phyloP scores from a whole-genome alignment of 495 filamentous ascomycete genomes.

The Podospora pseudocomata region DNA sequence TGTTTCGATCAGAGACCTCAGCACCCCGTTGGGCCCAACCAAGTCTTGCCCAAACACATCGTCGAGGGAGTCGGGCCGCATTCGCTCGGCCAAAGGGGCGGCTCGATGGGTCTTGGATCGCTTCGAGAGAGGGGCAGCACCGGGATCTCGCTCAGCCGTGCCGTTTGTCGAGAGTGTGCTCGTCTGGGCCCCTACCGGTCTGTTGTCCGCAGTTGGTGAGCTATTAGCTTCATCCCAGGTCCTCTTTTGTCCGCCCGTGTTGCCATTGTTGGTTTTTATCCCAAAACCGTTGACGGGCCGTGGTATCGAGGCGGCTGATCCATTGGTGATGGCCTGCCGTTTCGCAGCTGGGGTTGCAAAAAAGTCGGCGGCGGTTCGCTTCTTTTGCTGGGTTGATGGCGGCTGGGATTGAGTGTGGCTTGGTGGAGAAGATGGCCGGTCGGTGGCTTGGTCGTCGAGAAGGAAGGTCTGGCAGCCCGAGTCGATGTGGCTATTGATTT shows the following conservation, averaged over 20 bases:
- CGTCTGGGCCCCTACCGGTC: not conserved
- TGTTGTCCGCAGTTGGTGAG: not conserved
- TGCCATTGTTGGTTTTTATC: not conserved
- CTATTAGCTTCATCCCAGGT: conserved; percentile 40
- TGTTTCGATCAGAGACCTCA: conserved; percentile 85
- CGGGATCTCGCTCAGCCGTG: not conserved
- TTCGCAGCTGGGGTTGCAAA: conserved; percentile 70
- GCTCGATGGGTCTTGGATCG: conserved; percentile 63
- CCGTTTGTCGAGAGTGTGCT: conserved; percentile 12
- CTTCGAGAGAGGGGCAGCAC: conserved; percentile 44
- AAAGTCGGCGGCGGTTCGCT: conserved; percentile 61
- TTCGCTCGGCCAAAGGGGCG: conserved; percentile 86
- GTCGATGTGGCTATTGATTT: conserved; percentile 92
- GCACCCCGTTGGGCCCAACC: conserved; percentile 75
- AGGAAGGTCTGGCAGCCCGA: conserved; percentile 65
- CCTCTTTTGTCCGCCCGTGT: conserved; percentile 34
- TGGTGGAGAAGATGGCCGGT: conserved; percentile 21
- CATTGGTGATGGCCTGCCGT: conserved; percentile 37
- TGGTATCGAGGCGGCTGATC: conserved; percentile 23
- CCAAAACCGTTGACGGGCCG: conserved; percentile 24
- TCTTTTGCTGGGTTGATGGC: conserved; percentile 38
- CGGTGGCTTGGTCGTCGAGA: conserved; percentile 25
- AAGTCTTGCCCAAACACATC: conserved; percentile 90
- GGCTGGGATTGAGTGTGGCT: conserved; percentile 18
- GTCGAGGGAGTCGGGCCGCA: conserved; percentile 80